phyloP scores from a whole-genome alignment of 139 green algal genomes.

The Diplosphaera chodatii region DNA sequence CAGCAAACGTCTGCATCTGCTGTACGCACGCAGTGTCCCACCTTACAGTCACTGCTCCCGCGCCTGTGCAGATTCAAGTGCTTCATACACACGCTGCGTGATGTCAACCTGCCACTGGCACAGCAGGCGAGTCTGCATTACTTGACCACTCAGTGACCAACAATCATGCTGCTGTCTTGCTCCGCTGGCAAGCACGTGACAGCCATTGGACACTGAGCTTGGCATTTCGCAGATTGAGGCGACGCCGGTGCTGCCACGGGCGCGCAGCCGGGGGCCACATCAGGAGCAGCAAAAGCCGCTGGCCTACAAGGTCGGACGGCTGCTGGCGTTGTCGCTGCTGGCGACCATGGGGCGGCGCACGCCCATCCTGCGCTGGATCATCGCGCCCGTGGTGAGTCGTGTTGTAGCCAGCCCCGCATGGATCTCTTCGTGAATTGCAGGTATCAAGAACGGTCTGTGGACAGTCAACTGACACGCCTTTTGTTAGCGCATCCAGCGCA shows the following conservation, averaged over 20 bases:
- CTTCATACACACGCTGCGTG: not conserved
- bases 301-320: not conserved
- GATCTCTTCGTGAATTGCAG: too few relatives aligned
- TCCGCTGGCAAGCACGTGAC: too few relatives aligned
- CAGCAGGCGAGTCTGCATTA: not conserved
- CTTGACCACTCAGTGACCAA: too few relatives aligned
- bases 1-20: too few relatives aligned
- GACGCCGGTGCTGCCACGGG: not conserved
- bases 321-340: not conserved
- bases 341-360: not conserved
- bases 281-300: not conserved
- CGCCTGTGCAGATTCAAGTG: not conserved
- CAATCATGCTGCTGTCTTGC: too few relatives aligned
- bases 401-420: too few relatives aligned
- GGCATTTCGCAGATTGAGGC: not conserved
- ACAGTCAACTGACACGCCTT: too few relatives aligned
- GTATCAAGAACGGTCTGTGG: too few relatives aligned
- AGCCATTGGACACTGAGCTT: not conserved
- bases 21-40: too few relatives aligned
- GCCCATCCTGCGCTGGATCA: not conserved
- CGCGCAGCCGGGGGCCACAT: not conserved
- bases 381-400: not conserved
- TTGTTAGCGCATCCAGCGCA: too few relatives aligned
- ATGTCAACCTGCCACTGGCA: not conserved
- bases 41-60: too few relatives aligned